phyloP scores from a whole-genome alignment of 176 grass and related monocot genomes.

The Hsuehochloa calcarea region DNA sequence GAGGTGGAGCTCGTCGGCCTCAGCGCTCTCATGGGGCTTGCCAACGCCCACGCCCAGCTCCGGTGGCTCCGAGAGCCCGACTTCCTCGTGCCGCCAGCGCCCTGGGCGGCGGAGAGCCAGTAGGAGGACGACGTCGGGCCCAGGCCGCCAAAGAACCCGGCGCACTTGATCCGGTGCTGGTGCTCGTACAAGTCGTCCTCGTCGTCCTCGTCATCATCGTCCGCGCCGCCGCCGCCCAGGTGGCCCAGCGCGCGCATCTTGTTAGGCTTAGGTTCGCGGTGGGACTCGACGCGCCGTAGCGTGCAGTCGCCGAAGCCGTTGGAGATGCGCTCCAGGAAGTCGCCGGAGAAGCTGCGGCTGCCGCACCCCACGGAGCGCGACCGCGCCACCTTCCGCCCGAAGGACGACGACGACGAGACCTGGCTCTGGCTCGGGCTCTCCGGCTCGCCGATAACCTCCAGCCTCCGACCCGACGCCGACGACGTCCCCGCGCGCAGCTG shows the following conservation, averaged over 20 bases:
- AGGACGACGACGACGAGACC: conserved; percentile 59
- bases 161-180: conserved; percentile 61
- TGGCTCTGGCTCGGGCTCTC: conserved; percentile 64
- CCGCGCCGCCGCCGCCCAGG: conserved; percentile 5
- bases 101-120: conserved; percentile 59
- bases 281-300: conserved; percentile 74
- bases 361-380: conserved; percentile 84
- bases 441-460: conserved; percentile 49
- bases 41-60: conserved; percentile 75
- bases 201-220: conserved; percentile 22
- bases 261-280: conserved; percentile 60
- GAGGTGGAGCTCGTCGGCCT: conserved; percentile 48
- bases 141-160: conserved; percentile 58
- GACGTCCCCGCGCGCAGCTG: neutral
- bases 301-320: conserved; percentile 86
- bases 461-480: neutral
- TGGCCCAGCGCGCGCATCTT: conserved; percentile 24
- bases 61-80: conserved; percentile 31
- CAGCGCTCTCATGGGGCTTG: conserved; percentile 79
- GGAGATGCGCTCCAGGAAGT: conserved; percentile 85
- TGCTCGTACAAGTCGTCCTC: conserved; percentile 33
- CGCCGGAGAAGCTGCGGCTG: conserved; percentile 77
- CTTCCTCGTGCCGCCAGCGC: conserved; percentile 16
- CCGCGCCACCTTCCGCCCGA: conserved; percentile 74
- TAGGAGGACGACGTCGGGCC: conserved; percentile 53